Conservation (phyloP, 805 yeast species). For the Maudiozyma serrabonitensis region DNA sequence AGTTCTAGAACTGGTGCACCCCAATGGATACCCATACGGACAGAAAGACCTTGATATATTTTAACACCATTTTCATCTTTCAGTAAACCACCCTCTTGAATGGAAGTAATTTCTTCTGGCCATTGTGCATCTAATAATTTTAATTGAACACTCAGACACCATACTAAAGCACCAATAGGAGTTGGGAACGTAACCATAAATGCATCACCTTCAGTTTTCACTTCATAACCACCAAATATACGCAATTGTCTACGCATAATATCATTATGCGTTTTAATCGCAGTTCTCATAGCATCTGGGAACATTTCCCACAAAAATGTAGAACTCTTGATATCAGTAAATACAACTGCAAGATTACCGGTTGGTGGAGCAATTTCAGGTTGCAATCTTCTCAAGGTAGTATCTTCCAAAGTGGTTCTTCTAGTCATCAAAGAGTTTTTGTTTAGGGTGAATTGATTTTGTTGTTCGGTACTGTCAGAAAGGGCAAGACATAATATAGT, state of each 20-base stretch:
- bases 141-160: conserved; percentile 91
- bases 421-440: conserved; percentile 36
- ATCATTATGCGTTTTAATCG: conserved; percentile 87
- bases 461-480: conserved; percentile 38
- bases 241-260: conserved; percentile 90
- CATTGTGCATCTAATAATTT: conserved; percentile 80
- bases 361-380: conserved; percentile 91
- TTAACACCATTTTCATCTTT: conserved; percentile 48
- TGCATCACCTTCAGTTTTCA: conserved; percentile 98
- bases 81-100: conserved; percentile 75
- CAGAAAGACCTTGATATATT: conserved; percentile 82
- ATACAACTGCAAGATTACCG: conserved; percentile 90
- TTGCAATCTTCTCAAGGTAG: conserved; percentile 71
- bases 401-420: conserved; percentile 58
- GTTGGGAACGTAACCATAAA: conserved; percentile 96
- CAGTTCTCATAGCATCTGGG: conserved; percentile 92
- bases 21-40: conserved; percentile 98
- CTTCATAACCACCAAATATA: conserved; percentile 95
- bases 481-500: conserved; percentile 73
- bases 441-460: conserved; percentile 23
- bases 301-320: conserved; percentile 88
- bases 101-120: conserved; percentile 86
- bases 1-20: conserved; percentile 94
- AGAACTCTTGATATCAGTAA: conserved; percentile 93
- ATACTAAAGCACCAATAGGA: conserved; percentile 76